Conservation (phyloP, 805 yeast species). For the Metschnikowia cerradonensis region DNA sequence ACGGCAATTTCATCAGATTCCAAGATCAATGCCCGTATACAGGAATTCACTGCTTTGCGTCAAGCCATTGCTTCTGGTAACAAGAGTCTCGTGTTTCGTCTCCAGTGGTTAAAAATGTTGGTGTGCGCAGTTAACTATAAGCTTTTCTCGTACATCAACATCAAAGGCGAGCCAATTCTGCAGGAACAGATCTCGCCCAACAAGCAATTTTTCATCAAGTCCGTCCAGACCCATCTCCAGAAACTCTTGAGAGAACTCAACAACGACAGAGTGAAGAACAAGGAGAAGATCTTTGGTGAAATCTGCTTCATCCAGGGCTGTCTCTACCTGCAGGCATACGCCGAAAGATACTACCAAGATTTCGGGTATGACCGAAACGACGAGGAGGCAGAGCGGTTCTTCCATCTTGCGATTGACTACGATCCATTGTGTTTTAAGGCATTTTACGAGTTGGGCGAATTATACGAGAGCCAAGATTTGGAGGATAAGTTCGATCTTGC, state of each 20-base stretch:
- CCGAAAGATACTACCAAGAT: constrained; percentile 29
- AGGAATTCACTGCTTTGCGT: constrained; percentile 32
- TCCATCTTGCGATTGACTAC: constrained; percentile 29
- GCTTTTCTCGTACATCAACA: constrained; percentile 39
- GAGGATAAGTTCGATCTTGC: constrained; percentile 31
- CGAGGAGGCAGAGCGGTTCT: constrained; percentile 27
- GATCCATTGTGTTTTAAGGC: constrained; percentile 32
- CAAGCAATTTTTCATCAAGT: constrained; percentile 35
- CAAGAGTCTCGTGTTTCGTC: constrained; percentile 37
- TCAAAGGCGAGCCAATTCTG: constrained; percentile 36
- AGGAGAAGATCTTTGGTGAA: constrained; percentile 22
- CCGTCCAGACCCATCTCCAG: constrained; percentile 34
- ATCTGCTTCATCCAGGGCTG: constrained; percentile 37
- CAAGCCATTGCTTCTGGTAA: constrained; percentile 38
- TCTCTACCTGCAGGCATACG: constrained; percentile 34
- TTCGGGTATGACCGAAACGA: constrained; percentile 31
- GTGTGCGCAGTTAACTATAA: constrained; percentile 36
- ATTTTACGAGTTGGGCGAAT: constrained; percentile 36
- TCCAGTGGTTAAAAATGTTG: constrained; percentile 42
- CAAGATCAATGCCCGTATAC: constrained; percentile 28
- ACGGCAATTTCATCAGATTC: constrained; percentile 18
- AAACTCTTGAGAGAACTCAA: constrained; percentile 33
- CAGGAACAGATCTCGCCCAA: constrained; percentile 28
- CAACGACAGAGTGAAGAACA: constrained; percentile 12
- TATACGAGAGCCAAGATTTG: constrained; percentile 31